Evolutionary conservation across 1,284 basidiomycete genomes (phyloP), one percentile per base, ranked within the genome.

Genomic region (Meira nashicola): DNA sequence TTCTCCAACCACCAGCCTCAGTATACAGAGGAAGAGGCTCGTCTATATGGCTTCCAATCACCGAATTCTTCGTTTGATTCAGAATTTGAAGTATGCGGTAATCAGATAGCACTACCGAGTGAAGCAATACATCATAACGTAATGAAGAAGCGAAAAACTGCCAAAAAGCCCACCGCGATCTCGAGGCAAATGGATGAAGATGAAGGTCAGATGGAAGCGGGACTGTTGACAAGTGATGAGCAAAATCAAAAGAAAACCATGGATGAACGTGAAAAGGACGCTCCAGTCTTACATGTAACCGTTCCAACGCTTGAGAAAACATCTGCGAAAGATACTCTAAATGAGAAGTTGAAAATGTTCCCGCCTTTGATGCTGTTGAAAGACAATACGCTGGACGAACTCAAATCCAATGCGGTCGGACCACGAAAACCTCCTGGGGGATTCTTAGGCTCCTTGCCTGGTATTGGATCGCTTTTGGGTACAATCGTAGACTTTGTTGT

Each of bases 381-480:
- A 48, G 60, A 64, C 1, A 66, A 59, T 50, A 39, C 55, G 17
- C 60, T 74, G 19, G 63, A 68, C 59, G 72, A 74, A 60, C 69
- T 74, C 67, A 74, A 74, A 50, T 69, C 68, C 14, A 74, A 74
- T 40, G 70, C 72, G 19, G 70, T 73, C 50, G 72, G 72, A 21
- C 70, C 72, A 8, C 47, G 72, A 11, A 66, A 58, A 39, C 72
- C 70, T 15, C 71, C 72, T 5, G 68, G 68, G 3, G 66, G 70
- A n/a, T 57, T 69, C 39, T 59, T 67, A 55, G 55, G 59, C 33
- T 57, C 59, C 15, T 55, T 63, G 19, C 61, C 63, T 14, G 39
- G 43, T 9, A 19, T 63, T 23, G 43, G 49, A 10, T 21, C 55
- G 19, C 63, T 72, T 55, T 59, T 73, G 14, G 69, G 71, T 50